Evolutionary conservation across 2,329 filamentous ascomycete species (phyloP), one percentile per base, ranked within the genome.

Genomic region (Calonectria honghensis): DNA sequence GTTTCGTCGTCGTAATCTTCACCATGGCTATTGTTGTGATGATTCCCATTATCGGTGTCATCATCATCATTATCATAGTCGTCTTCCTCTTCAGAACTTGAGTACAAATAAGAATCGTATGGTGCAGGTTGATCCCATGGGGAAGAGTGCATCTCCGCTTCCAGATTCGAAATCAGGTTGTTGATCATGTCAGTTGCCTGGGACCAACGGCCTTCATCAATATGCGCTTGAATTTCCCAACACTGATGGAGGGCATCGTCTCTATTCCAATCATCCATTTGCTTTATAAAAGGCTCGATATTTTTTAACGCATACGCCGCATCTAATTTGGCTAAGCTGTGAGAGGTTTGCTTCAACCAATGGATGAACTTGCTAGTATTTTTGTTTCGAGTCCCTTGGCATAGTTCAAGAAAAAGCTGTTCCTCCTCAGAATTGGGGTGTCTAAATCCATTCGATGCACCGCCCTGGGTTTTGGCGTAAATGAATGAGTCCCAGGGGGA

Each of bases 191-290:
- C 20, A 9, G 11, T 37, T 11, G 54, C 54, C 13, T 3, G n/a
- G 4, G 20, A 6, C 54, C 54, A 61, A 24, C 11, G 11, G 32
- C 32, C 20, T 37, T 61, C 32, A 4, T 61, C 54, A 16, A 61
- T 39, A 6, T 24, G 32, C 9, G 32, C 20, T 61, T 61, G 54
- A 14, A 61, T 61, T 1, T 39, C n/a, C 54, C 54, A 39, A 27
- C 32, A 39, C 9, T 24, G 13, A 11, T 61, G 32, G 5, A 61
- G 54, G 1, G 18, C 11, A 3, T 61, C 11, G 6, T 39, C n/a
- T 39, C 11, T 32, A 27, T 61, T 39, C 54, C 54, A 61, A 9
- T 61, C 54, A 27, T 61, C 54, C 32, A 61, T 4, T 39, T 61
- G 20, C 4, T 61, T 27, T n/a, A 61, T 61, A 5, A 61, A 27